Evolutionary conservation across 345 rosid genomes (phyloP).

Genomic region (Eucalyptus lansdowneana): DNA sequence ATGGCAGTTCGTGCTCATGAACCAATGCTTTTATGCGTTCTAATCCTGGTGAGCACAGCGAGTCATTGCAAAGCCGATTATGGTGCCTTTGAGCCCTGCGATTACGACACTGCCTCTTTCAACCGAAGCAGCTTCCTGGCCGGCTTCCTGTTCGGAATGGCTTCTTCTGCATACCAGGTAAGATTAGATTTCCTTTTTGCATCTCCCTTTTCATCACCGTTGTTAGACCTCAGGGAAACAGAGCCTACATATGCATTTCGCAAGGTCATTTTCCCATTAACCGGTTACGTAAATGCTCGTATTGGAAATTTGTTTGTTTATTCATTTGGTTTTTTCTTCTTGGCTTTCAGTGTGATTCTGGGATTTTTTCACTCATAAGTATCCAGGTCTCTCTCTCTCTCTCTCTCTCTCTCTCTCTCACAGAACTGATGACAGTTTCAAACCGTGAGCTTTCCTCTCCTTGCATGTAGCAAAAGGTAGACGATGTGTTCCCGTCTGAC

Average conservation of each 20-base stretch:
- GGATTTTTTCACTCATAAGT: background rate
- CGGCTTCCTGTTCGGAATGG: slow-evolving; percentile 9
- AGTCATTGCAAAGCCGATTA: background rate
- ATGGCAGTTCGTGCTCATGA: background rate
- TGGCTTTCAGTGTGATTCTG: background rate
- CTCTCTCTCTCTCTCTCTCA: background rate
- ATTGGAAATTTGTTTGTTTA: background rate
- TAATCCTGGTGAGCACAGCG: background rate
- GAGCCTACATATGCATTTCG: background rate
- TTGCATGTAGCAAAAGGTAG: background rate
- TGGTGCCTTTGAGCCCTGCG: background rate
- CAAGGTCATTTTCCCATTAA: background rate
- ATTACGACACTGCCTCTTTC: background rate
- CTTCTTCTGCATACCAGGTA: slow-evolving; percentile 13
- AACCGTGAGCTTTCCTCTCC: background rate
- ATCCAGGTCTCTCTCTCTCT: background rate
- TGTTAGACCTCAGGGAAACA: background rate
- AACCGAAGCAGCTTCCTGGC: slow-evolving; percentile 3
- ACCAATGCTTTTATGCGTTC: background rate
- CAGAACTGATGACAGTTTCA: background rate
- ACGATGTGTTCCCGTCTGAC: background rate
- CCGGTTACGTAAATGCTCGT: background rate
- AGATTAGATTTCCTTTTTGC: background rate
- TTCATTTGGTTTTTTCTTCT: background rate
- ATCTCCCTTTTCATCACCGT: background rate